These are phyloP conservation scores for Kwoniella dendrophila DNA, from an alignment of 768 basidiomycete genomes.

Conservation along the genomic window DNA sequence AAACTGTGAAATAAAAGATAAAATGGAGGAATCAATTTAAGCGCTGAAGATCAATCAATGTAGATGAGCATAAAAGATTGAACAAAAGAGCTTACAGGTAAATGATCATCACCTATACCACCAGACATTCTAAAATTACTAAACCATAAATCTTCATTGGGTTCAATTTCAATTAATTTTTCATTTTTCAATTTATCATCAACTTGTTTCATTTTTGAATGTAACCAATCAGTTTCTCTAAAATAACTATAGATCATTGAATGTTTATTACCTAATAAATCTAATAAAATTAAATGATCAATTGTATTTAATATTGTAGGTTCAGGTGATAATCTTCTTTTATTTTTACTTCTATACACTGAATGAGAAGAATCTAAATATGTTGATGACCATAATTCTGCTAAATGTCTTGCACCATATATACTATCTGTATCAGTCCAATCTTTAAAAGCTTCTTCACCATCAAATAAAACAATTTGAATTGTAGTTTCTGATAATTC, in stretches of 20 bases:
- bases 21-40: too few species aligned
- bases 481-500: slow-evolving; percentile 75
- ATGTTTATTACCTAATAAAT: slow-evolving; percentile 77
- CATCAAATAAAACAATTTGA: slow-evolving; percentile 93
- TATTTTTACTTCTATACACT: slow-evolving; percentile 58
- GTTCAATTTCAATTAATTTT: slow-evolving; percentile 61
- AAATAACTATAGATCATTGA: slow-evolving; percentile 81
- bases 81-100: slow-evolving; percentile 61
- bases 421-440: slow-evolving; percentile 91
- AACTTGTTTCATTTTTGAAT: slow-evolving; percentile 71
- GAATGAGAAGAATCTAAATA: slow-evolving; percentile 64
- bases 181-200: slow-evolving; percentile 71
- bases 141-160: slow-evolving; percentile 43
- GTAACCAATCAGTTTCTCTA: slow-evolving; percentile 88
- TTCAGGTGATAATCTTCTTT: slow-evolving; percentile 57
- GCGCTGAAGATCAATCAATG: neutral
- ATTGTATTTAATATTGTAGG: slow-evolving; percentile 73
- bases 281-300: slow-evolving; percentile 88
- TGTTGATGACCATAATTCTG: slow-evolving; percentile 75
- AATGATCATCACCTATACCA: slow-evolving; percentile 85
- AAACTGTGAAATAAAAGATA: slow-evolving; percentile 59
- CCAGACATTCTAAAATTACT: slow-evolving; percentile 27
- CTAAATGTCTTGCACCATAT: slow-evolving; percentile 94
- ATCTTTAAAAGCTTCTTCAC: slow-evolving; percentile 89
- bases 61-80: neutral